Percentiles rank a stretch among this genome's conserved stretches.
phyloP scores from a whole-genome alignment of 2,329 filamentous ascomycete species.

The Sporothrix phasma region DNA sequence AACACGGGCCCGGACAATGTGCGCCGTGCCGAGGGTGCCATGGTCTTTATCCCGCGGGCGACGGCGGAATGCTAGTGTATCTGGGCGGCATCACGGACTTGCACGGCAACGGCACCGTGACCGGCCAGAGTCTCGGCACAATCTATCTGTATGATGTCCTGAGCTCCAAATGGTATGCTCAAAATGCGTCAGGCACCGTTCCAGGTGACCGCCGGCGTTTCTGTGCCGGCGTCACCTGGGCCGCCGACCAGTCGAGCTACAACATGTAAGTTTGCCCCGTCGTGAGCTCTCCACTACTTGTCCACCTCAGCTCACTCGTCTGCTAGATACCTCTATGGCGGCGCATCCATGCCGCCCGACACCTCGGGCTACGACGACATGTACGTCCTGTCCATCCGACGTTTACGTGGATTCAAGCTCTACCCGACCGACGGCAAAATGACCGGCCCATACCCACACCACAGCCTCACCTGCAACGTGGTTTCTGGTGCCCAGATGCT shows the following conservation, averaged over 20 bases:
- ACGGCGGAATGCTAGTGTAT: slow-evolving; percentile 50
- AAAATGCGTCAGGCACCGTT: slow-evolving; percentile 43
- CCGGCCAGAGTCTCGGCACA: slow-evolving; percentile 36
- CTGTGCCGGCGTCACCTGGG: slow-evolving; percentile 51
- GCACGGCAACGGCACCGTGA: slow-evolving; percentile 37
- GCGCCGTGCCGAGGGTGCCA: slow-evolving; percentile 47
- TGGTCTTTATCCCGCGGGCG: slow-evolving; percentile 50
- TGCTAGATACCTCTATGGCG: slow-evolving; percentile 52
- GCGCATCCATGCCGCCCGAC: slow-evolving; percentile 37
- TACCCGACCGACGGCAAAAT: slow-evolving; percentile 33
- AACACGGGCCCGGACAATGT: slow-evolving; percentile 42
- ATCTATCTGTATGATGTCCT: slow-evolving; percentile 53
- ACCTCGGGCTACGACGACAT: slow-evolving; percentile 49
- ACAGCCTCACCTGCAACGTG: slow-evolving; percentile 50
- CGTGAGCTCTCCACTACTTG: not conserved
- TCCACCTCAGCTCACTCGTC: not conserved
- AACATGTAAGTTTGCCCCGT: slow-evolving; percentile 43
- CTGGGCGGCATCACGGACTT: slow-evolving; percentile 48
- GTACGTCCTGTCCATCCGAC: slow-evolving; percentile 51
- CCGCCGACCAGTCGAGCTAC: slow-evolving; percentile 49
- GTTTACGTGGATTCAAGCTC: slow-evolving; percentile 53
- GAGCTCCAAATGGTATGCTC: slow-evolving; percentile 50
- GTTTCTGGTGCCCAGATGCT: slow-evolving; percentile 49
- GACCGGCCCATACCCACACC: slow-evolving; percentile 36
- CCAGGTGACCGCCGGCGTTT: slow-evolving; percentile 47